Conservation (phyloP, 148 eudicot species). For the Dysphania ambrosioides region DNA sequence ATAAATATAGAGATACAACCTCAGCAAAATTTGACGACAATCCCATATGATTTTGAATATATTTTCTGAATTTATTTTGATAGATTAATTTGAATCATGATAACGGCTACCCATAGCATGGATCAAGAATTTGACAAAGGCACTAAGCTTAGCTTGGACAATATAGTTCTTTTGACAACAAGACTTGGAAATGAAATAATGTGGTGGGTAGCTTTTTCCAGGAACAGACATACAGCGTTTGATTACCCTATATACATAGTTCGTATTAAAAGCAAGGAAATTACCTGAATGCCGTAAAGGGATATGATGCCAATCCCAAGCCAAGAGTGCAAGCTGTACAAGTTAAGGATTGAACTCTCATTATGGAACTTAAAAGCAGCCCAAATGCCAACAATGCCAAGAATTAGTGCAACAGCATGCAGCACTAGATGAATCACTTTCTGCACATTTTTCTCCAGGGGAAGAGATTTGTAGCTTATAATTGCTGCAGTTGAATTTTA, state of each 20-base stretch:
- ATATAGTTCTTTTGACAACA: too few relatives aligned
- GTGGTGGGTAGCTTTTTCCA: too few relatives aligned
- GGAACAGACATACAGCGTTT: too few relatives aligned
- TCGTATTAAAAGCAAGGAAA: neutral
- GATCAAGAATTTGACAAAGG: too few relatives aligned
- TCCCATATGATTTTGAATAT: neutral
- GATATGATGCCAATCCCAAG: slow-evolving; percentile 70
- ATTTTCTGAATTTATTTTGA: neutral
- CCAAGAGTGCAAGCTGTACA: slow-evolving; percentile 96
- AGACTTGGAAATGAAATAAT: too few relatives aligned
- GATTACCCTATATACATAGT: neutral
- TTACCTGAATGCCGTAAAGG: slow-evolving; percentile 87
- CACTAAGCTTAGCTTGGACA: too few relatives aligned
- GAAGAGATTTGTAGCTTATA: slow-evolving; percentile 76
- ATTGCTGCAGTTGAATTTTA: slow-evolving; percentile 57
- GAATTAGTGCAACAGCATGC: slow-evolving; percentile 72
- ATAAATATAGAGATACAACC: neutral
- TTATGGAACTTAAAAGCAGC: slow-evolving; percentile 84
- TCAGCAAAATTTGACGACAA: neutral
- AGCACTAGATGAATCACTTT: slow-evolving; percentile 73
- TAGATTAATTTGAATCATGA: too few relatives aligned
- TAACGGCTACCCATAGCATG: too few relatives aligned
- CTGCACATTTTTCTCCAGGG: slow-evolving; percentile 65
- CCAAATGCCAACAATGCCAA: slow-evolving; percentile 71
- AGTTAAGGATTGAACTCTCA: slow-evolving; percentile 63